These are phyloP conservation scores for Arachis hypogaea DNA, from an alignment of 306 rosid species.

Conservation along the genomic window DNA sequence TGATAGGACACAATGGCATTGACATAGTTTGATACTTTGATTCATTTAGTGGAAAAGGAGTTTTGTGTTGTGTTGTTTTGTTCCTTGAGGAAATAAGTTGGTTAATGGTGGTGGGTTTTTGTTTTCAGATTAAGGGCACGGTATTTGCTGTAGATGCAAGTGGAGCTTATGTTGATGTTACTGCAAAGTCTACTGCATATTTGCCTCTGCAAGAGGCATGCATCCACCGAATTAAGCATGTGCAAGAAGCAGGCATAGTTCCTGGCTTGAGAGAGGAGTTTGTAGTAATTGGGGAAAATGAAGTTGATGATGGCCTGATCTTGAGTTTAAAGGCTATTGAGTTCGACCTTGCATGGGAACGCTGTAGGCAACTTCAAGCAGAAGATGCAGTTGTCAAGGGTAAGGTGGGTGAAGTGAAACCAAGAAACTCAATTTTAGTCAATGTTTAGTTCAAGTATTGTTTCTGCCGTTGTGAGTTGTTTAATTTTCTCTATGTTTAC, in stretches of 20 bases:
- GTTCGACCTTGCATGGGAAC: constrained; percentile 91
- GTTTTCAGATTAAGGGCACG: constrained; percentile 79
- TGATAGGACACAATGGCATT: background rate
- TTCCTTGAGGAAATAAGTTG: constrained; percentile 25
- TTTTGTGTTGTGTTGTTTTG: background rate
- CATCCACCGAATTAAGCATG: constrained; percentile 68
- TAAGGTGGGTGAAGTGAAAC: constrained; percentile 76
- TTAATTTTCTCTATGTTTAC: constrained; percentile 9
- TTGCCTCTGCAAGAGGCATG: constrained; percentile 83
- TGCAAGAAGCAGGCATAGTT: constrained; percentile 80
- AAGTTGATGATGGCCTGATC: constrained; percentile 73
- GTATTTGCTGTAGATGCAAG: constrained; percentile 65
- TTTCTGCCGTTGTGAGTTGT: constrained; percentile 7
- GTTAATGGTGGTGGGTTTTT: constrained; percentile 24
- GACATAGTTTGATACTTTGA: background rate
- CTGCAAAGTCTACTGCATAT: constrained; percentile 86
- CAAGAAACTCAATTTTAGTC: constrained; percentile 12
- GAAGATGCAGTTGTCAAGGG: constrained; percentile 98
- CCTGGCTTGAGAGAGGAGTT: constrained; percentile 82
- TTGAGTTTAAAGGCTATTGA: constrained; percentile 79
- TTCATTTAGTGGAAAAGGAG: background rate
- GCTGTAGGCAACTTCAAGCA: constrained; percentile 93
- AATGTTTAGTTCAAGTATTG: constrained; percentile 26
- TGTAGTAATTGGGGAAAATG: constrained; percentile 81
- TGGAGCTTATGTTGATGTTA: constrained; percentile 88